These are phyloP conservation scores for Scheffersomyces quercinus DNA, from an alignment of 1,139 yeast species.

Conservation along the genomic window DNA sequence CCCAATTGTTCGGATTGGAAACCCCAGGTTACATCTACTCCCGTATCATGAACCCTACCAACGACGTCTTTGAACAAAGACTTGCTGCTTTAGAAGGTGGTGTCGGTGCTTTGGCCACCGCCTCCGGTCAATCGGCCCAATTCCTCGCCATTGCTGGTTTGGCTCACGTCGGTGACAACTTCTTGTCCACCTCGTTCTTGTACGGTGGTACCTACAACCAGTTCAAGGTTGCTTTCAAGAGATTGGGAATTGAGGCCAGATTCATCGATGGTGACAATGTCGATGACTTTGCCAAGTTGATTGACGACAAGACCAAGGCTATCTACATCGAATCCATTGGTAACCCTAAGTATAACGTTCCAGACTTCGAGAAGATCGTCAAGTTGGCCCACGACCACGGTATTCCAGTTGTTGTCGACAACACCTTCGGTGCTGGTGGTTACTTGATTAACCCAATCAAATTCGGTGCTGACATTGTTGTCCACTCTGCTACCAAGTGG, in stretches of 20 bases:
- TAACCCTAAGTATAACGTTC: slow-evolving; percentile 90
- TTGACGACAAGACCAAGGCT: slow-evolving; percentile 87
- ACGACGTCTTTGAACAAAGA: slow-evolving; percentile 85
- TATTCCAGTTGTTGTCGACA: slow-evolving; percentile 90
- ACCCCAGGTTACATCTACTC: slow-evolving; percentile 85
- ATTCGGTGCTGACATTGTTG: slow-evolving; percentile 83
- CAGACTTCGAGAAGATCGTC: slow-evolving; percentile 80
- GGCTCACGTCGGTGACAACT: slow-evolving; percentile 87
- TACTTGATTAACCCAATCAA: slow-evolving; percentile 81
- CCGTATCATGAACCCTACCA: slow-evolving; percentile 91
- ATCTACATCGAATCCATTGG: slow-evolving; percentile 89
- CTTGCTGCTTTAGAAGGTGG: slow-evolving; percentile 93
- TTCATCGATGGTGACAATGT: slow-evolving; percentile 78
- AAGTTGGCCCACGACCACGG: slow-evolving; percentile 86
- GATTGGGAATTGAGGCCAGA: slow-evolving; percentile 81
- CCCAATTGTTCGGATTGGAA: slow-evolving; percentile 82
- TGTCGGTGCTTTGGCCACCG: slow-evolving; percentile 82
- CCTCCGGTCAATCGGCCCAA: slow-evolving; percentile 97
- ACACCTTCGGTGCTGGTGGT: slow-evolving; percentile 98
- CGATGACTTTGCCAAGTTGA: slow-evolving; percentile 68
- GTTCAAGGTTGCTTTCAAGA: slow-evolving; percentile 86
- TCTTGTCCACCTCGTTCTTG: slow-evolving; percentile 81
- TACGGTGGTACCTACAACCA: slow-evolving; percentile 98
- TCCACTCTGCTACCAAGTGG: slow-evolving; percentile 97
- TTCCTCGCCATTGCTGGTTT: slow-evolving; percentile 79